Percentiles rank a stretch among this genome's conserved stretches.
These are phyloP conservation scores for Leptomonas seymouri DNA, from an alignment of 208 protist species.

Conservation along the genomic window DNA sequence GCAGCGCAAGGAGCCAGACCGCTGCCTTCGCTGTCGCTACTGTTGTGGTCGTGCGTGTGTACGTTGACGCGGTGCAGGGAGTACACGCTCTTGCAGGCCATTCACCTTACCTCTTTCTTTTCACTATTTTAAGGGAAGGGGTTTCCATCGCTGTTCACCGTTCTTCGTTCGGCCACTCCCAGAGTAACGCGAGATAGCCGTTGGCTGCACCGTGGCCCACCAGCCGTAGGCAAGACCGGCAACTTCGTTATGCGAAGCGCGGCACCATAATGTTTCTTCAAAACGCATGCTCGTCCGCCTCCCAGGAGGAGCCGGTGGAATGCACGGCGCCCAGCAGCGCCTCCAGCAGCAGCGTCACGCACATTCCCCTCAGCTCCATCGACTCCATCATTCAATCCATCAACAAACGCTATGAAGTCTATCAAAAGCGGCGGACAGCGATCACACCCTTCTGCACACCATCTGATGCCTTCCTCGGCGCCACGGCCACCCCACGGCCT, in stretches of 20 bases:
- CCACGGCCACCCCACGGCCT: conserved; percentile 17
- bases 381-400: conserved; percentile 34
- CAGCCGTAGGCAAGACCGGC: too few relatives aligned
- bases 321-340: conserved; percentile 15
- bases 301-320: conserved; percentile 22
- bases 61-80: too few relatives aligned
- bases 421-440: conserved; percentile 29
- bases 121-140: too few relatives aligned
- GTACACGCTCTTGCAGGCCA: too few relatives aligned
- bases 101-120: too few relatives aligned
- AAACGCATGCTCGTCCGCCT: conserved; percentile 14
- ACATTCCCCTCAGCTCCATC: conserved; percentile 13
- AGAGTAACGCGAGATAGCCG: too few relatives aligned
- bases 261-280: conserved; percentile 1
- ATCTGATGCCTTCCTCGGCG: neutral
- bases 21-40: too few relatives aligned
- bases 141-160: too few relatives aligned
- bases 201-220: too few relatives aligned
- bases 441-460: conserved; percentile 29
- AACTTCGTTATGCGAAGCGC: neutral
- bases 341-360: conserved; percentile 18
- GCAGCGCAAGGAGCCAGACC: too few relatives aligned
- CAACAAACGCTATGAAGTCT: conserved; percentile 35
- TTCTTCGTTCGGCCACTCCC: too few relatives aligned
- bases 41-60: too few relatives aligned